Evolutionary conservation across 768 basidiomycete species (phyloP).

Genomic region (Termitomyces sp.): DNA sequence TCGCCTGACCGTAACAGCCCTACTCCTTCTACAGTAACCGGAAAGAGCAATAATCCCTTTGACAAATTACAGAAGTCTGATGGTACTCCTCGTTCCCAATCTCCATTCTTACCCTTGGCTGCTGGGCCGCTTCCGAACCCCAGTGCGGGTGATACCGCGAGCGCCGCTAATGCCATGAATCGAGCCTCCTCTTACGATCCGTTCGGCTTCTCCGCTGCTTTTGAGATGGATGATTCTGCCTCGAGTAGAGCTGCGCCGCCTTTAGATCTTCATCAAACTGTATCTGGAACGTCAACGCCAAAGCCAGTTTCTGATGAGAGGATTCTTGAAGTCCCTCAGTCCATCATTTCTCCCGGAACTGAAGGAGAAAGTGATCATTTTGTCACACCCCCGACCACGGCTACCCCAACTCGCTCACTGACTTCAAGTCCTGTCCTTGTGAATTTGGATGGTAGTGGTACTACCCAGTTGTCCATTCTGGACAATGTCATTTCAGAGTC

Average conservation of each 20-base stretch:
- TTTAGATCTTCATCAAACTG: background rate
- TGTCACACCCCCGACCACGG: constrained; percentile 52
- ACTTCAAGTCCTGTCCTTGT: constrained; percentile 12
- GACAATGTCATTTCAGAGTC: constrained; percentile 33
- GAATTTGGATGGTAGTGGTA: constrained; percentile 9
- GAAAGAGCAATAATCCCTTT: constrained; percentile 91
- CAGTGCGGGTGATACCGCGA: constrained; percentile 13
- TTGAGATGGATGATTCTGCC: constrained; percentile 13
- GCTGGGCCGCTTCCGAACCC: constrained; percentile 23
- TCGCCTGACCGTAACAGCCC: constrained; percentile 61
- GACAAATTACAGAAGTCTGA: constrained; percentile 56
- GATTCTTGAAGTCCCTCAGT: constrained; percentile 2
- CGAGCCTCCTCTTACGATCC: constrained; percentile 34
- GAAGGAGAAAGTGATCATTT: constrained; percentile 49
- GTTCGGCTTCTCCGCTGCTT: constrained; percentile 42
- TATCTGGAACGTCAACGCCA: constrained; percentile 8
- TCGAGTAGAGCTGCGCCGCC: background rate
- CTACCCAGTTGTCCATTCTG: constrained; percentile 23
- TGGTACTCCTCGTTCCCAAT: constrained; percentile 45
- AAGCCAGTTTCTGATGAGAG: constrained; percentile 14
- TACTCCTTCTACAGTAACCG: constrained; percentile 28
- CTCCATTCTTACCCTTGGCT: constrained; percentile 53
- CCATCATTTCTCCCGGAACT: constrained; percentile 16
- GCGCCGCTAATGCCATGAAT: constrained; percentile 7
- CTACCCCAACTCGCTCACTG: constrained; percentile 13